Conservation (phyloP, 306 rosid genomes). For the Cicer judaicum region DNA sequence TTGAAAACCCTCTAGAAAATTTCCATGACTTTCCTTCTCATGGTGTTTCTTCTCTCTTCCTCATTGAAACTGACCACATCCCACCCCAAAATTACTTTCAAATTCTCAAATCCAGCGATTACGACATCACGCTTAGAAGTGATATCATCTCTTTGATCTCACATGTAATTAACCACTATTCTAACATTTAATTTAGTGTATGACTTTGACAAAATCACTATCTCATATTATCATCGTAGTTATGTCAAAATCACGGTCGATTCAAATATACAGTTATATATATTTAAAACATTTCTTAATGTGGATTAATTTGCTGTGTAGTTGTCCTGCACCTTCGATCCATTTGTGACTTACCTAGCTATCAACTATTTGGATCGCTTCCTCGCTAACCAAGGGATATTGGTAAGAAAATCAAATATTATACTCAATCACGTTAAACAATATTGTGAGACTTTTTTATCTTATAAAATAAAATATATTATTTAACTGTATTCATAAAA, state of each 20-base stretch:
- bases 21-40: constrained; percentile 55
- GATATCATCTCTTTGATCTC: constrained; percentile 69
- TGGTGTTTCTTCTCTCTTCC: constrained; percentile 63
- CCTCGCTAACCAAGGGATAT: constrained; percentile 65
- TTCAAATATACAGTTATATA: background rate
- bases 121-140: constrained; percentile 60
- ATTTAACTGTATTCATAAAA: background rate
- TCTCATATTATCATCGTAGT: too few relatives aligned
- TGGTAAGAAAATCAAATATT: constrained; percentile 53
- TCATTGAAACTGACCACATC: constrained; percentile 80
- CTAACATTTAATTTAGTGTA: background rate
- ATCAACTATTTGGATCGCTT: constrained; percentile 89
- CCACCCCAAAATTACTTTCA: constrained; percentile 65
- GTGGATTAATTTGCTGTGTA: constrained; percentile 36
- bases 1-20: constrained; percentile 79
- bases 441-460: background rate
- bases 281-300: background rate
- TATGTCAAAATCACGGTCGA: background rate
- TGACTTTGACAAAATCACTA: background rate
- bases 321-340: constrained; percentile 66
- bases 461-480: background rate
- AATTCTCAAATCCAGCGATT: constrained; percentile 54
- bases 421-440: background rate
- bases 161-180: constrained; percentile 52
- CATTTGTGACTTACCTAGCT: constrained; percentile 73